Conservation (phyloP, 306 rosid genomes). For the Trichosanthes cucumerina region DNA sequence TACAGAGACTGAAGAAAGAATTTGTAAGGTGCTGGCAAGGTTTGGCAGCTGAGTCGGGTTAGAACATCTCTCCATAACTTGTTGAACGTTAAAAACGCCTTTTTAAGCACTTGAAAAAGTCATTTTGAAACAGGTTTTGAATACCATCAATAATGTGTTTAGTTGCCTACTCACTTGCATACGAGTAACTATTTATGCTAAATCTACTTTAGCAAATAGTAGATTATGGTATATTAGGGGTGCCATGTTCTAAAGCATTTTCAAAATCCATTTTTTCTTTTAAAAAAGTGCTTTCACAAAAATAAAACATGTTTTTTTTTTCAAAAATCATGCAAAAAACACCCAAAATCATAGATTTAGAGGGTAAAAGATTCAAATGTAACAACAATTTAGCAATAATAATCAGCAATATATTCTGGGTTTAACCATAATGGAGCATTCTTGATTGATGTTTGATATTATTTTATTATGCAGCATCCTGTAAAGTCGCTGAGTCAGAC, state of each 20-base stretch:
- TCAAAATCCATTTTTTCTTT: too few species aligned
- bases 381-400: background rate
- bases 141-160: background rate
- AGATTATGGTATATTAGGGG: too few species aligned
- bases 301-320: too few species aligned
- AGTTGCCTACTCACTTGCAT: background rate
- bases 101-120: too few species aligned
- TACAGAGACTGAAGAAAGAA: constrained; percentile 36
- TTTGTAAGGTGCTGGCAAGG: background rate
- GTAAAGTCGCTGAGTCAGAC: background rate
- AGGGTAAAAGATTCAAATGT: too few species aligned
- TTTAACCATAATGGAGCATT: background rate
- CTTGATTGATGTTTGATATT: background rate
- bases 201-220: too few species aligned
- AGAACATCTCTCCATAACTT: background rate
- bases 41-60: background rate
- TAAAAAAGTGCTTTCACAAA: too few species aligned
- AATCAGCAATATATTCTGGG: background rate
- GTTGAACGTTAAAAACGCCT: too few species aligned
- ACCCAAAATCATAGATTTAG: background rate
- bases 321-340: background rate
- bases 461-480: background rate
- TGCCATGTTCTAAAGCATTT: background rate
- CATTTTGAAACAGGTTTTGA: background rate
- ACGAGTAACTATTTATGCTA: too few species aligned